Evolutionary conservation across 495 filamentous ascomycete species (phyloP).

Genomic region (Hypoxylon crocopeplum): DNA sequence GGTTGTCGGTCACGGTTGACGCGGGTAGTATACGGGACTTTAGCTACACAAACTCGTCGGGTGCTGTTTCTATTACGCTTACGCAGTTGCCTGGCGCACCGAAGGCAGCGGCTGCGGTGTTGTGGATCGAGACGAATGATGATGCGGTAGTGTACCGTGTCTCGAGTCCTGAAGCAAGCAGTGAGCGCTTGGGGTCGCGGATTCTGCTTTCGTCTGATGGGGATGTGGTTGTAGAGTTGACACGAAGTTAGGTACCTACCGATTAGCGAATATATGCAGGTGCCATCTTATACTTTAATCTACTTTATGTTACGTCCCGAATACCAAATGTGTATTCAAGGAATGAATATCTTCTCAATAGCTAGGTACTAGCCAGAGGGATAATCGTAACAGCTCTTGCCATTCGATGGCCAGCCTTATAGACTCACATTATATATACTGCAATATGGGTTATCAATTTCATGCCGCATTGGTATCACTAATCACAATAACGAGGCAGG

Average conservation of each 20-base stretch:
- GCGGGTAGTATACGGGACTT: constrained; percentile 49
- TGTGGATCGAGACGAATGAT: constrained; percentile 31
- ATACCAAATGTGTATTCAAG: too few species aligned
- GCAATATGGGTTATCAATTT: too few species aligned
- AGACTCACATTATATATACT: too few species aligned
- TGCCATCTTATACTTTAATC: too few species aligned
- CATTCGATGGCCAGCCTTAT: too few species aligned
- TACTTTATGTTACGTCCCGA: too few species aligned
- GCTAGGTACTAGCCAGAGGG: too few species aligned
- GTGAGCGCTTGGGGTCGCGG: constrained; percentile 18
- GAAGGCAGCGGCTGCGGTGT: constrained; percentile 30
- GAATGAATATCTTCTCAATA: too few species aligned
- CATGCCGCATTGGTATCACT: background rate
- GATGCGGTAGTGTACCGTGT: background rate
- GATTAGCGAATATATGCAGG: background rate
- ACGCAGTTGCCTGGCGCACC: constrained; percentile 31
- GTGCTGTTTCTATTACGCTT: constrained; percentile 30
- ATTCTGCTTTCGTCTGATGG: constrained; percentile 11
- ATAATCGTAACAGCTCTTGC: too few species aligned
- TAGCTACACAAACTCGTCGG: constrained; percentile 27
- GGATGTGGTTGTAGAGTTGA: constrained; percentile 25
- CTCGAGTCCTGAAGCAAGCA: background rate
- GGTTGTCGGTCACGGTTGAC: constrained; percentile 48
- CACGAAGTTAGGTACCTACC: background rate
- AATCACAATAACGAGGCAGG: too few species aligned